Conservation (phyloP, 164 flowering plant species). For the Nelumbo lutea region DNA sequence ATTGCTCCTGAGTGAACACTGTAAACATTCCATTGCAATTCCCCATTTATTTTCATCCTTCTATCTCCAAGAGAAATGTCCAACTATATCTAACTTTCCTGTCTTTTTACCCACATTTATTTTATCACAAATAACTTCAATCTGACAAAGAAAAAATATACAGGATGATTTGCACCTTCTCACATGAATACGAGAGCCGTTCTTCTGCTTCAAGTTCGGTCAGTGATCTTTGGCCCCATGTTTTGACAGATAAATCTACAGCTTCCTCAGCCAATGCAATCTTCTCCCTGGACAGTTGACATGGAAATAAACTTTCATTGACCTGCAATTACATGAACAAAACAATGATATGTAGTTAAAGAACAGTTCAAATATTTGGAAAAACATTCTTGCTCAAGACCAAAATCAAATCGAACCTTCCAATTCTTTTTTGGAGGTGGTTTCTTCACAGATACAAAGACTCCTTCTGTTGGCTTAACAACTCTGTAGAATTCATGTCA, state of each 20-base stretch:
- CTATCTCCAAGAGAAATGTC: background rate
- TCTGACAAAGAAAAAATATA: background rate
- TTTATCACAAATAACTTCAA: background rate
- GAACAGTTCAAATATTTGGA: background rate
- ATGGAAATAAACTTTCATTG: slow-evolving; percentile 78
- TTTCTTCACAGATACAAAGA: slow-evolving; percentile 75
- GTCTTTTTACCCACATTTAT: background rate
- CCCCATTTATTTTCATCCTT: background rate
- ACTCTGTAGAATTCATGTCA: slow-evolving; percentile 47
- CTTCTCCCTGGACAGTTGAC: slow-evolving; percentile 63
- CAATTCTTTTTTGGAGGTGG: slow-evolving; percentile 70
- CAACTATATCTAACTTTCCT: background rate
- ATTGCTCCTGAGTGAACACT: background rate
- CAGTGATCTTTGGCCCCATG: slow-evolving; percentile 85
- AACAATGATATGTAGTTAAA: background rate
- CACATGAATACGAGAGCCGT: slow-evolving; percentile 89
- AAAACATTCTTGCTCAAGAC: slow-evolving; percentile 2
- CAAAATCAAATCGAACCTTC: slow-evolving; percentile 56
- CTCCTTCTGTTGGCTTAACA: slow-evolving; percentile 77
- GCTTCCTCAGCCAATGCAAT: slow-evolving; percentile 73
- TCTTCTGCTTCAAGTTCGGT: slow-evolving; percentile 98
- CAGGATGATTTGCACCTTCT: slow-evolving; percentile 53
- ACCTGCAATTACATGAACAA: slow-evolving; percentile 42
- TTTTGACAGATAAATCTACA: slow-evolving; percentile 67
- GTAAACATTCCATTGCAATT: background rate